Percentiles rank a stretch among this genome's conserved stretches.
Conservation (phyloP, 23 red algal species). For the Pyropia yezoensis region DNA sequence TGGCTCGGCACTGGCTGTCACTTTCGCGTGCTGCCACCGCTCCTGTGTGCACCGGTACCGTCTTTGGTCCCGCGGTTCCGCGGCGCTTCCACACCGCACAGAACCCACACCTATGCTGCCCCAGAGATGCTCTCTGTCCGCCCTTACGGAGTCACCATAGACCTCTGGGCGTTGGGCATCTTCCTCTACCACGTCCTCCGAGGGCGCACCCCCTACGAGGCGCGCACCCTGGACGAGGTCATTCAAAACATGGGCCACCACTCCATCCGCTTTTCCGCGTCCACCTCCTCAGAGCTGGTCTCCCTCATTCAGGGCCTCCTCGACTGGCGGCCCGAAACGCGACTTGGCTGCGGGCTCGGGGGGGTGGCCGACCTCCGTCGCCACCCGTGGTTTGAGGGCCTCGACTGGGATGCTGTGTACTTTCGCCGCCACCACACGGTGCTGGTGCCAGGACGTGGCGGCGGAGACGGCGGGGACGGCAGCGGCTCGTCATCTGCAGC, state of each 20-base stretch:
- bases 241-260: constrained; percentile 73
- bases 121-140: constrained; percentile 86
- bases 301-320: constrained; percentile 65
- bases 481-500: too few relatives aligned
- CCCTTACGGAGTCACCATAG: constrained; percentile 75
- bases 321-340: constrained; percentile 55
- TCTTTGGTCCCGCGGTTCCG: too few relatives aligned
- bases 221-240: constrained; percentile 63
- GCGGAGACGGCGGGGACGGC: too few relatives aligned
- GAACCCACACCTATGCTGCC: constrained; percentile 72
- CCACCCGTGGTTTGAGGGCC: constrained; percentile 76
- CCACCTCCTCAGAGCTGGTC: constrained; percentile 49
- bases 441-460: too few relatives aligned
- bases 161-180: constrained; percentile 94
- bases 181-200: constrained; percentile 79
- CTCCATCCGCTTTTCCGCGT: constrained; percentile 52
- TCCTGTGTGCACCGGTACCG: too few relatives aligned
- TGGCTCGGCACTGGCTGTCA: too few relatives aligned
- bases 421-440: too few relatives aligned
- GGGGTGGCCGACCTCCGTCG: constrained; percentile 45
- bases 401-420: constrained; percentile 65
- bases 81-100: too few relatives aligned
- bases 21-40: too few relatives aligned
- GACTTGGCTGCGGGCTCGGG: constrained; percentile 56
- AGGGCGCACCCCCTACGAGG: constrained; percentile 75